Conservation (phyloP, 805 yeast genomes). For the Suhomyces tanzawaensis region DNA sequence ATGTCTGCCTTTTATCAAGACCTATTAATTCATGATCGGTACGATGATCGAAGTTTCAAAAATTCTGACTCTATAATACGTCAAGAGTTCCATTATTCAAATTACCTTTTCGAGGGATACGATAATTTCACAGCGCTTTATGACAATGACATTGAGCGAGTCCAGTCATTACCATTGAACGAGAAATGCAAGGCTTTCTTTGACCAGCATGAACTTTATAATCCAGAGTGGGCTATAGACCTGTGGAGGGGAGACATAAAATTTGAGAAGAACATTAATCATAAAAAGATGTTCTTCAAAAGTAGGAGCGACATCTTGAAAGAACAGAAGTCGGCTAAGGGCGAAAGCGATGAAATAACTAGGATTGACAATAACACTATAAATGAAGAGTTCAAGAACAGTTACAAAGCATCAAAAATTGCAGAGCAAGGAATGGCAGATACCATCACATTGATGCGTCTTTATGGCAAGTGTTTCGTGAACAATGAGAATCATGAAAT, state of each 20-base stretch:
- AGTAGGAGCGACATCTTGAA: neutral
- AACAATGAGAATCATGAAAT: slow-evolving; percentile 1
- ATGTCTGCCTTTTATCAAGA: neutral
- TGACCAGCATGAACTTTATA: slow-evolving; percentile 12
- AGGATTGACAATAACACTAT: slow-evolving; percentile 18
- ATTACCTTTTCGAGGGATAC: slow-evolving; percentile 21
- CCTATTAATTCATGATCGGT: slow-evolving; percentile 5
- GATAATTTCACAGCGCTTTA: slow-evolving; percentile 15
- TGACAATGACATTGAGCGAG: slow-evolving; percentile 4
- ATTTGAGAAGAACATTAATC: slow-evolving; percentile 21
- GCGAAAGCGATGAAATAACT: slow-evolving; percentile 10
- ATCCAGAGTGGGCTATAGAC: slow-evolving; percentile 24
- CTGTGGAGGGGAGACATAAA: slow-evolving; percentile 1
- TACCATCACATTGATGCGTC: slow-evolving; percentile 24
- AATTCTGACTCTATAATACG: slow-evolving; percentile 14
- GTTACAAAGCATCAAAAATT: slow-evolving; percentile 14
- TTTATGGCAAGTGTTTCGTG: slow-evolving; percentile 32
- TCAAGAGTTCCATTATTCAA: slow-evolving; percentile 21
- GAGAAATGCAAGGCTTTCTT: slow-evolving; percentile 28
- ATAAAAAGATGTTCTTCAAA: slow-evolving; percentile 17
- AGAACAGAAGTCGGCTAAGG: neutral
- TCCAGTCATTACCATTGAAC: slow-evolving; percentile 12
- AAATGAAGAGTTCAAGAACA: slow-evolving; percentile 14
- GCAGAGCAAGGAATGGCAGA: slow-evolving; percentile 31
- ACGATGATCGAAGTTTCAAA: slow-evolving; percentile 10